Evolutionary conservation across 1,139 yeast genomes (phyloP).

Genomic region (Protomyces arabidopsidicola): DNA sequence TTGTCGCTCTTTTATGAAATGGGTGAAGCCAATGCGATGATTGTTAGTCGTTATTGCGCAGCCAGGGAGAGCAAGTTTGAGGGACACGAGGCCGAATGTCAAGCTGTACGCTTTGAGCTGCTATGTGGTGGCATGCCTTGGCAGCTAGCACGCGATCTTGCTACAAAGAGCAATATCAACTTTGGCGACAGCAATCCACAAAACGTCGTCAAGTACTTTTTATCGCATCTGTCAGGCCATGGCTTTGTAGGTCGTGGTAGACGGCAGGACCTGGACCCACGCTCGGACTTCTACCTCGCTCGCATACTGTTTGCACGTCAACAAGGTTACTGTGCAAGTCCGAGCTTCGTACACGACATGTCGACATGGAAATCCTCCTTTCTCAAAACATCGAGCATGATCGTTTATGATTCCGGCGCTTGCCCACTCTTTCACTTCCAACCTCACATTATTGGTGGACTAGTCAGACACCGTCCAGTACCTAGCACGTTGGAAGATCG

Average conservation of each 20-base stretch:
- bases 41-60: not conserved
- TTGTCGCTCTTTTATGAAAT: slow-evolving; percentile 6
- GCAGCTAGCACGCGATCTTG: not conserved
- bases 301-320: slow-evolving; percentile 6
- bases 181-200: no score
- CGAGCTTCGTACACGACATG: not conserved
- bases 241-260: not conserved
- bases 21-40: not conserved
- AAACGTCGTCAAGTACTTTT: not conserved
- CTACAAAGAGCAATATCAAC: no score
- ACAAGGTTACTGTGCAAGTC: not conserved
- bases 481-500: not conserved
- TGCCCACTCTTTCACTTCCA: slow-evolving; percentile 13
- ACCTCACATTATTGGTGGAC: not conserved
- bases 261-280: slow-evolving; percentile 2
- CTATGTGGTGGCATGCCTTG: not conserved
- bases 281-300: slow-evolving; percentile 8
- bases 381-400: slow-evolving; percentile 3
- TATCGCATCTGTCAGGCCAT: not conserved
- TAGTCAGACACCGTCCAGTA: no score
- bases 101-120: not conserved
- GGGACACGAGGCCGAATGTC: not conserved
- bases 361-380: not conserved
- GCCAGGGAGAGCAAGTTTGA: not conserved
- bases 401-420: slow-evolving; percentile 6